Conservation (phyloP, 805 yeast genomes). For the Suhomyces sp. region DNA sequence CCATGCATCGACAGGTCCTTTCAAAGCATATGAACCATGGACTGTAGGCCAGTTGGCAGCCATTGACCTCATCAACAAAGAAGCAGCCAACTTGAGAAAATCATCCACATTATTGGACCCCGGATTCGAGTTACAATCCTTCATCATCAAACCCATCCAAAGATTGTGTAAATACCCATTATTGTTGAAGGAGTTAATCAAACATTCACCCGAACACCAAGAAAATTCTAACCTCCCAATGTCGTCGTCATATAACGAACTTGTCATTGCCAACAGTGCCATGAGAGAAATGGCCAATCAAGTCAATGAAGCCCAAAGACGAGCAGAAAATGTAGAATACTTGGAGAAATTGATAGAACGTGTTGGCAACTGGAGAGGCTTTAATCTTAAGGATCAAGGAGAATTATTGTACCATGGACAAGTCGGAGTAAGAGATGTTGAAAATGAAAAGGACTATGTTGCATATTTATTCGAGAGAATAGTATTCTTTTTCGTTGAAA, state of each 20-base stretch:
- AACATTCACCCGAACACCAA: conserved; percentile 50
- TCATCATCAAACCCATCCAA: conserved; percentile 91
- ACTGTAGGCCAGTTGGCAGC: conserved; percentile 88
- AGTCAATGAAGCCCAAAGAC: conserved; percentile 91
- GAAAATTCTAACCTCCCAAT: conserved; percentile 12
- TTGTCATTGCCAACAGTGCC: conserved; percentile 66
- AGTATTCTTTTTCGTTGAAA: conserved; percentile 48
- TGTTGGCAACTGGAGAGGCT: conserved; percentile 92
- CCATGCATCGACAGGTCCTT: conserved; percentile 76
- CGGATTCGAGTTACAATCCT: conserved; percentile 84
- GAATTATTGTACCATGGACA: conserved; percentile 74
- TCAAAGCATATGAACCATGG: conserved; percentile 91
- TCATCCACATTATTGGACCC: conserved; percentile 69
- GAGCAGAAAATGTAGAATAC: conserved; percentile 78
- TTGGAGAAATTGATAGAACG: conserved; percentile 68
- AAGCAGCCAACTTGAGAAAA: conserved; percentile 54
- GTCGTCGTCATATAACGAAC: conserved; percentile 55
- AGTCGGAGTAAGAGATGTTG: conserved; percentile 67
- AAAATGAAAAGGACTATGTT: conserved; percentile 80
- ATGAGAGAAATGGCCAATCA: conserved; percentile 81
- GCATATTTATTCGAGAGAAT: conserved; percentile 81
- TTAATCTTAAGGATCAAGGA: conserved; percentile 76
- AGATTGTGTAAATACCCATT: conserved; percentile 94
- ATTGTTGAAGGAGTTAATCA: conserved; percentile 70
- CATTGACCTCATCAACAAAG: conserved; percentile 70